These are phyloP conservation scores for Kandelia obovata DNA, from an alignment of 345 rosid species.

Conservation along the genomic window DNA sequence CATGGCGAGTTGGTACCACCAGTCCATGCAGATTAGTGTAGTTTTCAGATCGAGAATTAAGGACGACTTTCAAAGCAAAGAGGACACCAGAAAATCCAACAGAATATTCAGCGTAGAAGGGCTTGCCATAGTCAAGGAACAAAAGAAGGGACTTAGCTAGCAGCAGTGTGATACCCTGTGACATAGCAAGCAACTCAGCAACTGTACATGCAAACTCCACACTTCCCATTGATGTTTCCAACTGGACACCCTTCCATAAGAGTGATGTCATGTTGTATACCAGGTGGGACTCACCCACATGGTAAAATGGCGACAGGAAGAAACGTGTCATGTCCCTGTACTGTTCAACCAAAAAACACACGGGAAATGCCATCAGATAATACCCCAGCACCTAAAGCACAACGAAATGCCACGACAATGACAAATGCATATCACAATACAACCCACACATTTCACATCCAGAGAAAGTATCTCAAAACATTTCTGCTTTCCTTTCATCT, in stretches of 20 bases:
- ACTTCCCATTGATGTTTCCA: slow-evolving; percentile 91
- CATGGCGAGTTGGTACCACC: slow-evolving; percentile 64
- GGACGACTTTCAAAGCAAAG: slow-evolving; percentile 93
- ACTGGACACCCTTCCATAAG: slow-evolving; percentile 86
- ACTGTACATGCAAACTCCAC: slow-evolving; percentile 76
- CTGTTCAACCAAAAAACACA: slow-evolving; percentile 37
- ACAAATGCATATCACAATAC: too few relatives aligned
- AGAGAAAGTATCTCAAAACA: too few relatives aligned
- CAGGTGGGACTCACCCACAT: slow-evolving; percentile 74
- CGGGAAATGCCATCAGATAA: background rate
- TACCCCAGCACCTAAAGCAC: too few relatives aligned
- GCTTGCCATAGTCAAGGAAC: slow-evolving; percentile 49
- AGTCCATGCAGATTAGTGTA: slow-evolving; percentile 62
- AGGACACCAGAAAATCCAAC: slow-evolving; percentile 93
- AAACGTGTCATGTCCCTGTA: slow-evolving; percentile 70
- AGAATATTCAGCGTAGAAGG: slow-evolving; percentile 64
- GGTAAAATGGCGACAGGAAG: slow-evolving; percentile 83
- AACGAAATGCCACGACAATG: too few relatives aligned
- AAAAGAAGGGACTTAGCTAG: slow-evolving; percentile 63
- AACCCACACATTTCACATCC: too few relatives aligned
- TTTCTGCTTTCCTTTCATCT: too few relatives aligned
- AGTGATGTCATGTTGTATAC: slow-evolving; percentile 90
- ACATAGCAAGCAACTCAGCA: slow-evolving; percentile 62
- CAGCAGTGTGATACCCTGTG: slow-evolving; percentile 78
- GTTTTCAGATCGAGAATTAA: slow-evolving; percentile 64